phyloP scores from a whole-genome alignment of 495 filamentous ascomycete species.

The Staphylotrichum longicolle region DNA sequence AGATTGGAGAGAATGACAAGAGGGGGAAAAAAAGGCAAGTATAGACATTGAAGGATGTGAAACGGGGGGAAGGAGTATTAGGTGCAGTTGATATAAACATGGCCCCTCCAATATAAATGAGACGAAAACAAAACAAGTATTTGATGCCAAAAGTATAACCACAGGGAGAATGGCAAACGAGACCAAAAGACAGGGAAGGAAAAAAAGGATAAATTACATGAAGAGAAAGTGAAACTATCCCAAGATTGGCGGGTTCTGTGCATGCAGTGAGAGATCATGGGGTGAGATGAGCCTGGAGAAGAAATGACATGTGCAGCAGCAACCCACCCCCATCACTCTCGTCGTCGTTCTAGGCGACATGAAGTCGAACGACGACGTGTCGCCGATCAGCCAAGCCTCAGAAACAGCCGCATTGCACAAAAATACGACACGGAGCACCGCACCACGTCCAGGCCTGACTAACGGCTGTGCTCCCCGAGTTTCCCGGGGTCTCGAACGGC shows the following conservation, averaged over 20 bases:
- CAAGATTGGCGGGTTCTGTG: neutral
- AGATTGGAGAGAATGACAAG: neutral
- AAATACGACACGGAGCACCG: slow-evolving; percentile 1
- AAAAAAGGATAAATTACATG: slow-evolving; percentile 1
- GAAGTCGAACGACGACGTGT: too few relatives aligned
- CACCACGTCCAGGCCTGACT: neutral
- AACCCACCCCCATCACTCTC: too few relatives aligned
- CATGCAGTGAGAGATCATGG: too few relatives aligned
- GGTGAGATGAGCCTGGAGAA: too few relatives aligned
- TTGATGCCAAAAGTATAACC: neutral
- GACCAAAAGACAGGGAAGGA: neutral
- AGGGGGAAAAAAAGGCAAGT: neutral
- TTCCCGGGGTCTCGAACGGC: neutral
- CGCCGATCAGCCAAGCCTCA: slow-evolving; percentile 3
- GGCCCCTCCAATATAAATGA: neutral
- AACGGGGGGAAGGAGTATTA: neutral
- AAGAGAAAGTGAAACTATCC: slow-evolving; percentile 8
- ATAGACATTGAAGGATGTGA: neutral
- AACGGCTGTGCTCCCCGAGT: neutral
- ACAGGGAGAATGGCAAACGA: neutral
- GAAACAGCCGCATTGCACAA: neutral
- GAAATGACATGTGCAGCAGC: too few relatives aligned
- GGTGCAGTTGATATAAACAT: neutral
- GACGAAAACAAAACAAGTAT: slow-evolving; percentile 1
- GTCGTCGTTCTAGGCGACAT: too few relatives aligned